phyloP scores from a whole-genome alignment of 495 filamentous ascomycete genomes.

The Talaromyces adpressus region DNA sequence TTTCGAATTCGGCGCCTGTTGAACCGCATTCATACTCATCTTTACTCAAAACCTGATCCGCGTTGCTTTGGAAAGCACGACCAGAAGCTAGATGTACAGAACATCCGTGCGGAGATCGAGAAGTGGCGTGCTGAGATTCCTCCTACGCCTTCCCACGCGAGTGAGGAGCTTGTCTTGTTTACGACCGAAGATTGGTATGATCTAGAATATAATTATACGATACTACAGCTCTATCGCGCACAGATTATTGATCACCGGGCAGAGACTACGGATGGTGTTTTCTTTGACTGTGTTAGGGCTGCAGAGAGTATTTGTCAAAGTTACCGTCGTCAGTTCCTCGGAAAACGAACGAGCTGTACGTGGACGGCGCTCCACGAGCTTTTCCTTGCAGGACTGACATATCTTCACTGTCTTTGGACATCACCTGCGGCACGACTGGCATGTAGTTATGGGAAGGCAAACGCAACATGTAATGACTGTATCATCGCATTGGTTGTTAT shows the following conservation, averaged over 20 bases:
- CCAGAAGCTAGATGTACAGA: neutral
- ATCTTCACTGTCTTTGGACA: slow-evolving; percentile 15
- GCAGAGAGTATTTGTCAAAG: slow-evolving; percentile 10
- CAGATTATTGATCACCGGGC: neutral
- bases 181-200: slow-evolving; percentile 8
- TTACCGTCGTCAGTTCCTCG: slow-evolving; percentile 13
- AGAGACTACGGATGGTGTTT: neutral
- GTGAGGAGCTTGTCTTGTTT: slow-evolving; percentile 6
- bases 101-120: slow-evolving; percentile 8
- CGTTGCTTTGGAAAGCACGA: neutral
- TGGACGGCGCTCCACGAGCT: slow-evolving; percentile 12
- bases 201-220: slow-evolving; percentile 7
- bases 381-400: slow-evolving; percentile 17
- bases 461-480: slow-evolving; percentile 13
- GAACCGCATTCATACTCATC: slow-evolving; percentile 4
- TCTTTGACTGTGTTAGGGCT: slow-evolving; percentile 5
- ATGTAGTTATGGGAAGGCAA: neutral
- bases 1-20: slow-evolving; percentile 11
- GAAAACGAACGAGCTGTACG: slow-evolving; percentile 1
- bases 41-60: slow-evolving; percentile 9
- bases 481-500: slow-evolving; percentile 12
- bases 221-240: slow-evolving; percentile 8
- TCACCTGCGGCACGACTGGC: neutral
- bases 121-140: slow-evolving; percentile 5
- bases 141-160: neutral